phyloP scores from a whole-genome alignment of 441 rosid genomes.

The Dalechampia spathulata region DNA sequence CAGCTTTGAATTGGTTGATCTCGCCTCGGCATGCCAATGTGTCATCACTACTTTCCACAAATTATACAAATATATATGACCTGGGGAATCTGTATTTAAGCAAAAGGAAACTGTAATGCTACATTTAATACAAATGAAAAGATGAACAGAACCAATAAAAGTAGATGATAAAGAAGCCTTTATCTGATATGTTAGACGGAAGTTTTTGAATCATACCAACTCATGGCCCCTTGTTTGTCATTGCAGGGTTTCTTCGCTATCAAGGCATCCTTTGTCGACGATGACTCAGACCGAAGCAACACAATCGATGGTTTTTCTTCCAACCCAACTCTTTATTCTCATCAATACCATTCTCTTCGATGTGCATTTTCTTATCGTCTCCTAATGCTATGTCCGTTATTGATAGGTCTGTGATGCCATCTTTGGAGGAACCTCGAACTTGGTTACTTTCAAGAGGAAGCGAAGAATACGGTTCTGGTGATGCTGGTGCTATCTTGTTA shows the following conservation, averaged over 20 bases:
- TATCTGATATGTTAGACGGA: too few relatives aligned
- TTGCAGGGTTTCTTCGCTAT: neutral
- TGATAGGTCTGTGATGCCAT: constrained; percentile 19
- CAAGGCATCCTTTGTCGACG: constrained; percentile 2
- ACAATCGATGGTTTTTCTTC: constrained; percentile 26
- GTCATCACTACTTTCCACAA: too few relatives aligned
- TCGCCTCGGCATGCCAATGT: too few relatives aligned
- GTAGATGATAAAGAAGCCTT: too few relatives aligned
- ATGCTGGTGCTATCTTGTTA: constrained; percentile 55
- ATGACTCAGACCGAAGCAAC: constrained; percentile 33
- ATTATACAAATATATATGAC: too few relatives aligned
- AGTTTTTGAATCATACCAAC: too few relatives aligned
- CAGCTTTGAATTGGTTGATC: too few relatives aligned
- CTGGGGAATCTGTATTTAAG: too few relatives aligned
- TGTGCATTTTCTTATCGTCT: constrained; percentile 12
- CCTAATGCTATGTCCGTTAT: constrained; percentile 12
- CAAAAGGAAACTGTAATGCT: too few relatives aligned
- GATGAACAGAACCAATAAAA: too few relatives aligned
- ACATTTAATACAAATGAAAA: too few relatives aligned
- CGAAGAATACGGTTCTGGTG: constrained; percentile 33
- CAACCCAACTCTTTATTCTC: constrained; percentile 13
- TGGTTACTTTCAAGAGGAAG: constrained; percentile 21
- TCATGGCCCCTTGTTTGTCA: too few relatives aligned
- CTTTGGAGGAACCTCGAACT: constrained; percentile 15
- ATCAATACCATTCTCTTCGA: constrained; percentile 17